A percentile compares a stretch with the other conserved stretches of the same genome.
phyloP scores from a whole-genome alignment of 1,139 yeast genomes.

The Nakaseomyces delphensis region DNA sequence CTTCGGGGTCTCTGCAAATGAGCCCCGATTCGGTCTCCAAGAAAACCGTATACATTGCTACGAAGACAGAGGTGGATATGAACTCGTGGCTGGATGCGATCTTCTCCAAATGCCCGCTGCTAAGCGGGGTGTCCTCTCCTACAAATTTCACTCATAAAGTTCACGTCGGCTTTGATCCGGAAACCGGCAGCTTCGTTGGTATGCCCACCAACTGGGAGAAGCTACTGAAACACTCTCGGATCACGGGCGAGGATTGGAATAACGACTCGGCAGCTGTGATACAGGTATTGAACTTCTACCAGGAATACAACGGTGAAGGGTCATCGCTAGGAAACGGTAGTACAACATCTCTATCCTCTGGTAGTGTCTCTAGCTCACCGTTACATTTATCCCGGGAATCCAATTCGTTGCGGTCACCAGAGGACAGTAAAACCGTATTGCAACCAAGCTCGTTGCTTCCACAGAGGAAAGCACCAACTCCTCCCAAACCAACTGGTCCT shows the following conservation, averaged over 20 bases:
- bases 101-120: conserved; percentile 72
- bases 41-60: conserved; percentile 61
- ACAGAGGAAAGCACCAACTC: conserved; percentile 41
- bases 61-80: conserved; percentile 69
- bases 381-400: background rate
- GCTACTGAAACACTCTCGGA: conserved; percentile 60
- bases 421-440: background rate
- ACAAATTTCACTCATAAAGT: conserved; percentile 66
- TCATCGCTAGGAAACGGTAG: conserved; percentile 1
- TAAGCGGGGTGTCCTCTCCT: conserved; percentile 65
- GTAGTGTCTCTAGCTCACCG: conserved; percentile 1
- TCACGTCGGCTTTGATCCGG: conserved; percentile 50
- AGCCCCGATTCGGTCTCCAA: conserved; percentile 27
- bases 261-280: conserved; percentile 80
- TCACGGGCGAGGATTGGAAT: conserved; percentile 73
- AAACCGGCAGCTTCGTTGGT: conserved; percentile 63
- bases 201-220: conserved; percentile 71
- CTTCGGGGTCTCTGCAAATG: conserved; percentile 5
- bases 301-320: conserved; percentile 28
- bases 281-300: conserved; percentile 85
- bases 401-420: background rate
- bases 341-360: background rate
- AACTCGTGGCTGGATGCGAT: conserved; percentile 88
- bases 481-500: conserved; percentile 29
- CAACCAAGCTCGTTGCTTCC: conserved; percentile 30